These are phyloP conservation scores for Fusarium coffeatum DNA, from an alignment of 2,329 filamentous ascomycete genomes.

Conservation along the genomic window DNA sequence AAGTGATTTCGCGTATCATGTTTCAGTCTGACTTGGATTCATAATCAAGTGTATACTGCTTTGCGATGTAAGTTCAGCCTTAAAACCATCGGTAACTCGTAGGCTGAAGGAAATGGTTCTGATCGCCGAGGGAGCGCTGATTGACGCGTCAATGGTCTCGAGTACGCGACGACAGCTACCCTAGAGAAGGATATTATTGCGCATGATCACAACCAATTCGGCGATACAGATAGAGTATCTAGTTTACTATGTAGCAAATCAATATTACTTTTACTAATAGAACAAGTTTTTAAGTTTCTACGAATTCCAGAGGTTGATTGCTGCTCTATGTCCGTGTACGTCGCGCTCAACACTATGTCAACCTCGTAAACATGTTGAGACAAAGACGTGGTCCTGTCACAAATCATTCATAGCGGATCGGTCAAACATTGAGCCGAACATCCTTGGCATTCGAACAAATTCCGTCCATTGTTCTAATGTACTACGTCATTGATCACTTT, in stretches of 20 bases:
- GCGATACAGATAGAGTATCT: rapidly evolving
- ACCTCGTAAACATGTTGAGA: rapidly evolving
- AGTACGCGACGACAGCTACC: neutral
- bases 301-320: rapidly evolving
- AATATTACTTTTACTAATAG: rapidly evolving
- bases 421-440: neutral
- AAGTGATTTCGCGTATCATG: neutral
- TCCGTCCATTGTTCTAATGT: neutral
- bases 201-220: neutral
- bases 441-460: neutral
- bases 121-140: no score
- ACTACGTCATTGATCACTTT: neutral
- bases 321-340: rapidly evolving
- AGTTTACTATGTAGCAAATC: rapidly evolving
- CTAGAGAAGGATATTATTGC: neutral
- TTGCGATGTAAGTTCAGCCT: neutral
- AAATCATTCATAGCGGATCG: rapidly evolving
- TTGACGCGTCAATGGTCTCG: no score
- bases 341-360: rapidly evolving
- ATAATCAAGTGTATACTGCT: rapidly evolving
- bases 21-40: neutral
- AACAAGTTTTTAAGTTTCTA: neutral
- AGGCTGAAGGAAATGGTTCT: no score
- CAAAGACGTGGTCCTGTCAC: rapidly evolving
- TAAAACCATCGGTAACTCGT: no score